Evolutionary conservation across 2,329 filamentous ascomycete species (phyloP), one percentile per base, ranked within the genome.

Genomic region (Calycina marina): DNA sequence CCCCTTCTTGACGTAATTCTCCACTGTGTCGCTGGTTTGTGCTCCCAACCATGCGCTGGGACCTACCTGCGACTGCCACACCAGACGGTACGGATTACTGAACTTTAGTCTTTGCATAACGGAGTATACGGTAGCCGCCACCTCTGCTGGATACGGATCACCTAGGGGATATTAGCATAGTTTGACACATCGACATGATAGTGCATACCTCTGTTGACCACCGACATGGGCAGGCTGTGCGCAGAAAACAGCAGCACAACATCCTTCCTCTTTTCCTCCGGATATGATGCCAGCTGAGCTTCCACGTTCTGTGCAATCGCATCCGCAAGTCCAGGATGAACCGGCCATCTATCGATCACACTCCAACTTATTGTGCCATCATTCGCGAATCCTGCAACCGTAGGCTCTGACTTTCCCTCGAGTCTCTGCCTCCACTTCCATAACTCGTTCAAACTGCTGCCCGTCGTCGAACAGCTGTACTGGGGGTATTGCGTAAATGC

Each of bases 401-500:
- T 8, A 9, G 32, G 36, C 10, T 25, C 66, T 26, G 67, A 62
- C 56, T 83, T 85, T 24, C 82, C 83, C 56, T 96, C 86, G 32
- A 98, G 60, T 40, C 84, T 67, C 50, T 84, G 80, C 41, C 86
- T 71, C 85, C 86, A 94, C 60, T 92, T 94, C 90, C 90, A 98
- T 20, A 98, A 61, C 60, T 98, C 90, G 50, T 98, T 98, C 36
- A 98, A 60, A 40, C 84, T 93, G 56, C 84, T 93, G 14, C 90
- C 90, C 0, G 90, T 98, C 1, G 90, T 98, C 13, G 85, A 93
- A 61, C 92, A 98, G 13, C 84, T 93, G 58, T 98, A 98, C 55
- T 98, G 90, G 2, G 90, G 90, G 49, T 98, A 98, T 57, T 98
- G 90, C 16, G 88, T 94, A 52, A 98, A 98, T 2, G 90, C 90